Evolutionary conservation across 345 rosid species (phyloP), one percentile per base, ranked within the genome.

Genomic region (Eucalyptus viminalis): DNA sequence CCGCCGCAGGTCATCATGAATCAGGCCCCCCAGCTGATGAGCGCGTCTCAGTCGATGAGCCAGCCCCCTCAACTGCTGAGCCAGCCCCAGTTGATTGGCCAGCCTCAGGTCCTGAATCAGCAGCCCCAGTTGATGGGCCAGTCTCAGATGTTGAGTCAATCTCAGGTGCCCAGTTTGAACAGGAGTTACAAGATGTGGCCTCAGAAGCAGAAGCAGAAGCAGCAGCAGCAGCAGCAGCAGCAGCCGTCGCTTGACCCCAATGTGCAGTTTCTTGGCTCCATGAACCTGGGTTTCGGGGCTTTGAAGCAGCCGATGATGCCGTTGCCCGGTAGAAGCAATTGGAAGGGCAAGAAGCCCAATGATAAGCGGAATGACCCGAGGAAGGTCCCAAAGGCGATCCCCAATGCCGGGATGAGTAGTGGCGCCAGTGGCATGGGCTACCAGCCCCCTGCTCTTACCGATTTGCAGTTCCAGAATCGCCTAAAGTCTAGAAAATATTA

Each of bases 381-480:
- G 90, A 95, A 95, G 86, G 92, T 92, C 93, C 93, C 91, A 81
- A 92, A 88, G 76, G 31, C 80, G 56, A 89, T 89, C 51, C 80
- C 89, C 5, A 87, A 65, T 56, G 15, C 87, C 9, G 80, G 86
- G 8, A 69, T 65, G 47, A 65, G 88, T 7, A 94, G 91, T 10
- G 88, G 60, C 15, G 87, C 87, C 69, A 9, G 69, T 81, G 50
- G 83, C 34, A 89, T 80, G 9, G 97, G 97, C 15, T 98, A 98
- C 91, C 92, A 95, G 88, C 99, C 99, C 5, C 99, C 99, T 29
- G 90, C 98, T 14, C 92, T 95, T 50, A 94, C 95, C 40, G 99
- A 98, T 89, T 91, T 98, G 53, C 99, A 98, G 92, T 94, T 91
- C 11, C 99, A 96, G 89, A 97, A 96, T 88, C 91, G 98, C 56